Conservation (phyloP, 306 rosid genomes). For the Luffa aegyptiaca region DNA sequence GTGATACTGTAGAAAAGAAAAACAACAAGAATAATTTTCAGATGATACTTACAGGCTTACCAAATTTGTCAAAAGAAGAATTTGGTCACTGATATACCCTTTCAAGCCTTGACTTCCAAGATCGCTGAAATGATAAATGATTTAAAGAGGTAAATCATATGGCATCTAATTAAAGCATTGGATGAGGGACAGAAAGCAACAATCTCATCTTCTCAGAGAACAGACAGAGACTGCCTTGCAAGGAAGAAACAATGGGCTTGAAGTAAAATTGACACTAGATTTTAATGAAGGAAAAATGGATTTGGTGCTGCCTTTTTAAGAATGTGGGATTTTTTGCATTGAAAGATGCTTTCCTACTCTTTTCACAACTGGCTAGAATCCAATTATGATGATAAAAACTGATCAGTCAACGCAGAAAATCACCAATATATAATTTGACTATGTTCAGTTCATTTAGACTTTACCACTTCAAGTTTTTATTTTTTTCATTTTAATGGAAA, state of each 20-base stretch:
- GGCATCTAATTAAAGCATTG: not conserved
- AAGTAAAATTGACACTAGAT: not conserved
- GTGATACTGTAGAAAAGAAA: not conserved
- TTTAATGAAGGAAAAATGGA: not conserved
- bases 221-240: not conserved
- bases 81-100: constrained; percentile 71
- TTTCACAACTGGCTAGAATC: not conserved
- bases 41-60: constrained; percentile 91
- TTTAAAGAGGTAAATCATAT: not conserved
- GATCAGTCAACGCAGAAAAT: not conserved
- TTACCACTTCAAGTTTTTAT: not conserved
- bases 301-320: not conserved
- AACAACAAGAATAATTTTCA: not conserved
- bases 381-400: not conserved
- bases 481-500: not conserved
- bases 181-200: not conserved
- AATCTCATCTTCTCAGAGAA: not conserved
- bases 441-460: not conserved
- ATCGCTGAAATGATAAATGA: constrained; percentile 42
- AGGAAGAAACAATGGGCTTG: not conserved
- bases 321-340: not conserved
- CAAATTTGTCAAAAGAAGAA: constrained; percentile 76
- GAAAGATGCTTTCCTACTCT: not conserved
- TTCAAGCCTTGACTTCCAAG: constrained; percentile 94
- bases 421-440: not conserved